Evolutionary conservation across 352 stramenopile genomes (phyloP).

Genomic region (Phytophthora uliginosa): DNA sequence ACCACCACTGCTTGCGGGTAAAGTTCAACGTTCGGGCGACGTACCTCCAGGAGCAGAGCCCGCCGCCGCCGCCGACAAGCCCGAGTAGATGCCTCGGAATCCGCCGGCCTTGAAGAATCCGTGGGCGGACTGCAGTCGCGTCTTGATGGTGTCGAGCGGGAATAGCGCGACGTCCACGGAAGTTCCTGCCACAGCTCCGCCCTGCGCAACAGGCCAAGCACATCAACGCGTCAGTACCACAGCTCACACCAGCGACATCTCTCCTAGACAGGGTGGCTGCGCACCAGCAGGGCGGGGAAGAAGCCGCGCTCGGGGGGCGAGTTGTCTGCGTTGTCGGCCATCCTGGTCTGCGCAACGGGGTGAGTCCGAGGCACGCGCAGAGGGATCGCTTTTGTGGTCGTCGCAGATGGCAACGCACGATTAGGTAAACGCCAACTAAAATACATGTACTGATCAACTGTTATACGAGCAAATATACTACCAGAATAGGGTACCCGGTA

Average conservation of each 20-base stretch:
- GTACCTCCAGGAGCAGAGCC: constrained; percentile 93
- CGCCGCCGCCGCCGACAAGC: constrained; percentile 91
- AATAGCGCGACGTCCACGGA: constrained; percentile 99
- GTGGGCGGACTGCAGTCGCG: constrained; percentile 96
- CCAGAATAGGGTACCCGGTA: neutral
- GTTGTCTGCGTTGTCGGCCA: constrained; percentile 33
- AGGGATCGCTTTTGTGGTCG: constrained; percentile 27
- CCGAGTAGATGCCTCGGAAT: constrained; percentile 95
- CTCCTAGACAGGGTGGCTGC: neutral
- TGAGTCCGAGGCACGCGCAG: constrained; percentile 17
- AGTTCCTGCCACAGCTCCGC: constrained; percentile 96
- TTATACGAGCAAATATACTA: neutral
- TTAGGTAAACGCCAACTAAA: neutral
- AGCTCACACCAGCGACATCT: neutral
- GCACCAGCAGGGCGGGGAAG: constrained; percentile 72
- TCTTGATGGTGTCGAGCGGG: constrained; percentile 99
- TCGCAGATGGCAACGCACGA: constrained; percentile 16
- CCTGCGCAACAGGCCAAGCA: constrained; percentile 40
- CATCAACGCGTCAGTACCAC: constrained; percentile 12
- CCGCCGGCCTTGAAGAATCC: constrained; percentile 98
- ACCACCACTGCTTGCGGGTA: neutral
- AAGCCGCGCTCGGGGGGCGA: constrained; percentile 64
- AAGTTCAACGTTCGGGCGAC: neutral
- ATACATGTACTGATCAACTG: neutral
- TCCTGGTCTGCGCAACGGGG: constrained; percentile 13